Evolutionary conservation across 2,329 filamentous ascomycete species (phyloP).

Genomic region (Colletotrichum paranaense): DNA sequence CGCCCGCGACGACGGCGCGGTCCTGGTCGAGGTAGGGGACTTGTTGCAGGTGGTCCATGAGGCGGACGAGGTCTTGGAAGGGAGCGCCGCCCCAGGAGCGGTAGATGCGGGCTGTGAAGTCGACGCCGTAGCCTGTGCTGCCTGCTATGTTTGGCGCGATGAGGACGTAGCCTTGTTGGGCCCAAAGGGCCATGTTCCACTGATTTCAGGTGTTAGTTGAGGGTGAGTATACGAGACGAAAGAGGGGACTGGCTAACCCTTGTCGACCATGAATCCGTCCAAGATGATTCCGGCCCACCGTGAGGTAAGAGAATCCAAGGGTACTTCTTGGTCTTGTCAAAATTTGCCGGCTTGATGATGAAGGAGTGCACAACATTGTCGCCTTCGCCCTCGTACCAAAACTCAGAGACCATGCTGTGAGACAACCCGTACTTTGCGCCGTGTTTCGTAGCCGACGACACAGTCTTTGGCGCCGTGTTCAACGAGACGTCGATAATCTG

Average conservation of each 20-base stretch:
- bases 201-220: constrained; percentile 39
- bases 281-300: constrained; percentile 56
- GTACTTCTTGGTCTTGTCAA: constrained; percentile 49
- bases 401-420: constrained; percentile 50
- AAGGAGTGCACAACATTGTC: constrained; percentile 51
- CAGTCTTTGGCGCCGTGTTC: constrained; percentile 37
- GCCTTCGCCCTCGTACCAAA: constrained; percentile 53
- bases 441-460: constrained; percentile 46
- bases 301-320: constrained; percentile 52
- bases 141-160: constrained; percentile 70
- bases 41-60: constrained; percentile 61
- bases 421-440: constrained; percentile 48
- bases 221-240: too few relatives aligned
- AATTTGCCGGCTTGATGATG: constrained; percentile 51
- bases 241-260: constrained; percentile 42
- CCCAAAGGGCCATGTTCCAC: constrained; percentile 67
- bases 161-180: constrained; percentile 70
- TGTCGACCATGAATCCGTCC: constrained; percentile 65
- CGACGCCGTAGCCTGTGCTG: constrained; percentile 65
- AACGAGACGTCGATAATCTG: constrained; percentile 45
- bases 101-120: constrained; percentile 53
- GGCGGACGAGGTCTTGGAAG: constrained; percentile 65
- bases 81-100: constrained; percentile 64
- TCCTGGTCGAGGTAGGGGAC: constrained; percentile 65
- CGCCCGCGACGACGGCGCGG: constrained; percentile 64